Base-by-base conservation (phyloP, 805 yeast genomes). In the Candida chilensis region DNA sequence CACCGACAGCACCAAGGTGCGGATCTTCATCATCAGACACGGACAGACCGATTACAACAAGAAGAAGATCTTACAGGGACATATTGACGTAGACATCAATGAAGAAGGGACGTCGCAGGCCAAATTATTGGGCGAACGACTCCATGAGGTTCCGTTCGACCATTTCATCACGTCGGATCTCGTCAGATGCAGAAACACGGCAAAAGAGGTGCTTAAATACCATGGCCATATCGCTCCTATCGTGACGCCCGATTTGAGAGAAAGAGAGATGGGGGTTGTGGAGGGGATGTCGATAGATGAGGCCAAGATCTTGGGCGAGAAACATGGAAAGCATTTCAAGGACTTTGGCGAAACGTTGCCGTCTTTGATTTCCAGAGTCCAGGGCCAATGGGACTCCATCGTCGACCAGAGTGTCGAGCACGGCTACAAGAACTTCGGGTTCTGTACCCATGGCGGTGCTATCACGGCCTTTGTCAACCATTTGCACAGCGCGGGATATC, bases 401-500 rank as follows among this genome's bases (percentile, higher is more conserved):
- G 46, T 74, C 3, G 53, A 59, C 7, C 57, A 55, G 17, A 52
- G 67, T 3, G 41, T 49, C 3, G 40, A 39, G 0, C 44, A 54
- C 2, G 50, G 51, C 16, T 46, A 52, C 32, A 53, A 52, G 29
- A 82, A 81, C 41, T 65, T 80, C 2, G 57, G 77, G 10, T 35
- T 83, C 14, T 72, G 85, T 33, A 73, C 86, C 10, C 95, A 85
- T 48, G 95, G 95, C 14, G 94, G 94, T 6, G 80, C 81, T 2
- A 76, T 85, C 12, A 69, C 84, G 27, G 68, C 74, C 17, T 64
- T 78, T 21, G 47, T 72, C 24, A 67, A 68, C 36, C 62, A 75
- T 47, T 54, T 80, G 26, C 53, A 72, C 29, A 42, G 50, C 4
- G 63, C 57, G 15, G 43, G 48, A 9, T 73, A 59, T 38, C 37